phyloP scores from a whole-genome alignment of 805 yeast species.

The Starmerella asiatica region DNA sequence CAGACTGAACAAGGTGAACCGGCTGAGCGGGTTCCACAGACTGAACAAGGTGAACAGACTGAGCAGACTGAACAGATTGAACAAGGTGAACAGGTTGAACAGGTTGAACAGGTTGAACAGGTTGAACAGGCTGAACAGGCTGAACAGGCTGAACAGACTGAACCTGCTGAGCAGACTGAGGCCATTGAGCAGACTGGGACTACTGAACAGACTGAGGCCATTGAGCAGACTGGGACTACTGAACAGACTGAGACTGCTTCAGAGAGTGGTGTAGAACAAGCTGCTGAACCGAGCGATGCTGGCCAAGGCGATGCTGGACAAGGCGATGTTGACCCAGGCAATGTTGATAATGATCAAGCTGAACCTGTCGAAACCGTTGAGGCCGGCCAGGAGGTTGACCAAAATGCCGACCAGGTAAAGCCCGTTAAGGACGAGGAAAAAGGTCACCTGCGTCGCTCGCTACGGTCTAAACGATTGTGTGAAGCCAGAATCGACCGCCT shows the following conservation, averaged over 20 bases:
- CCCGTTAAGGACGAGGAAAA: background rate
- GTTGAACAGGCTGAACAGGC: background rate
- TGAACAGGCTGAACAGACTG: background rate
- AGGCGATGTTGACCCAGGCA: background rate
- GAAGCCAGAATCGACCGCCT: slow-evolving; percentile 70
- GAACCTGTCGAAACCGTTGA: too few relatives aligned
- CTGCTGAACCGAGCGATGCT: background rate
- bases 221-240: background rate
- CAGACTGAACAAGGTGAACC: too few relatives aligned
- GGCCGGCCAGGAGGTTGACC: too few relatives aligned
- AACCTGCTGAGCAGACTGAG: too few relatives aligned
- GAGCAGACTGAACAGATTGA: background rate
- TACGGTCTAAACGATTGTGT: slow-evolving; percentile 43
- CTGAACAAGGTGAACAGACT: background rate
- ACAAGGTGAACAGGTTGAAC: background rate
- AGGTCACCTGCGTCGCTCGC: slow-evolving; percentile 8
- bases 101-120: background rate
- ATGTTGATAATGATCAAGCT: background rate
- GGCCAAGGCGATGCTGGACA: background rate
- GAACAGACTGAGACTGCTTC: background rate
- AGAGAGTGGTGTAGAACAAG: background rate
- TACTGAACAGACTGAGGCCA: background rate
- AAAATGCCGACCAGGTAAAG: background rate
- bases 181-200: background rate
- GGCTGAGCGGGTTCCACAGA: background rate